Percentiles rank a stretch among this genome's conserved stretches.
Conservation (phyloP, 257 asterid species). For the Solanum ossicruentum region DNA sequence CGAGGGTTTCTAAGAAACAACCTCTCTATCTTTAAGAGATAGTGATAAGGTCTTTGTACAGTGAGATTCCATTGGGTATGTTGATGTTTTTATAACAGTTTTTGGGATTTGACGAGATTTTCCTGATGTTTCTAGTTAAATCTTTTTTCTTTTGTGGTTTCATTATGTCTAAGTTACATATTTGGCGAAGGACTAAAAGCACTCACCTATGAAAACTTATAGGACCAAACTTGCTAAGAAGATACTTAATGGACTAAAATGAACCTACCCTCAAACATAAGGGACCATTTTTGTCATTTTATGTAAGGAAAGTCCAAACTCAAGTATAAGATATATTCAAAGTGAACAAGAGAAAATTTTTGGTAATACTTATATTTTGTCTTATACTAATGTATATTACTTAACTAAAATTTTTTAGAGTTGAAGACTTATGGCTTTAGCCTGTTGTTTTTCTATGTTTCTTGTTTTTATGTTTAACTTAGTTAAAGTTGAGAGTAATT, state of each 20-base stretch:
- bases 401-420: neutral
- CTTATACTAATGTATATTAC: neutral
- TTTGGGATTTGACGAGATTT: neutral
- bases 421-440: neutral
- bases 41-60: too few relatives aligned
- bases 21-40: too few relatives aligned
- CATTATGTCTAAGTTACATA: neutral
- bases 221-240: neutral
- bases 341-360: neutral
- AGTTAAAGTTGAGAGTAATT: neutral
- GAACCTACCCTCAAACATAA: neutral
- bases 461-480: neutral
- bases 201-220: neutral
- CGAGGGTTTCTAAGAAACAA: too few relatives aligned
- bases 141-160: neutral
- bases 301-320: neutral
- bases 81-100: too few relatives aligned
- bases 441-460: neutral
- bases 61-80: too few relatives aligned
- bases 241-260: neutral
- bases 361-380: neutral
- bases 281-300: neutral
- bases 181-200: neutral
- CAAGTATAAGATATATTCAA: neutral
- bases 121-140: neutral